Conservation (phyloP, 75 land plant species). For the Picea glauca region DNA sequence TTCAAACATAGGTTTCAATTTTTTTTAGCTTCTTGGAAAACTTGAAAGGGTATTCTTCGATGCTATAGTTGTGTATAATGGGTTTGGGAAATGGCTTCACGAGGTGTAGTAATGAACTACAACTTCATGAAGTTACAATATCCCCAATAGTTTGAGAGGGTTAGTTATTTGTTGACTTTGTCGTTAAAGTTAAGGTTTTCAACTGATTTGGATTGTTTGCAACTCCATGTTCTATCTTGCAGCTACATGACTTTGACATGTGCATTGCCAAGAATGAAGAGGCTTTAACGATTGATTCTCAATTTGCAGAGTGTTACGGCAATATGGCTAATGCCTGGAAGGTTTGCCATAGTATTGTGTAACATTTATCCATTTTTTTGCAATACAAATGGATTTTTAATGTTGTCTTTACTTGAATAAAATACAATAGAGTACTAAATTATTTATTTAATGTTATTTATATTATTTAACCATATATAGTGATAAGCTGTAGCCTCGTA, state of each 20-base stretch:
- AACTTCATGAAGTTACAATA: too few species aligned
- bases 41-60: too few species aligned
- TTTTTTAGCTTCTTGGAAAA: too few species aligned
- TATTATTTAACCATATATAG: neutral
- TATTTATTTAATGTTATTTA: neutral
- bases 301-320: constrained; percentile 55
- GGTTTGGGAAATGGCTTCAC: neutral
- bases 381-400: neutral
- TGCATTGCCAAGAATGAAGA: constrained; percentile 53
- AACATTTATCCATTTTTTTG: neutral
- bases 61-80: too few species aligned
- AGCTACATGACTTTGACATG: constrained; percentile 57
- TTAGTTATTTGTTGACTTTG: neutral
- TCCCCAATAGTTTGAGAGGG: too few species aligned
- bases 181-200: neutral
- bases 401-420: neutral
- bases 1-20: too few species aligned
- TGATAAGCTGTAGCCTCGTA: neutral
- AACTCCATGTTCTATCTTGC: constrained; percentile 6
- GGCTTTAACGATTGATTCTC: constrained; percentile 39
- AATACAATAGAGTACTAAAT: neutral
- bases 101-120: neutral
- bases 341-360: constrained; percentile 13
- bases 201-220: constrained; percentile 3
- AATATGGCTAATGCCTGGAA: constrained; percentile 66